These are phyloP conservation scores for Schwanniomyces sp. DNA, from an alignment of 805 yeast species.

Conservation along the genomic window DNA sequence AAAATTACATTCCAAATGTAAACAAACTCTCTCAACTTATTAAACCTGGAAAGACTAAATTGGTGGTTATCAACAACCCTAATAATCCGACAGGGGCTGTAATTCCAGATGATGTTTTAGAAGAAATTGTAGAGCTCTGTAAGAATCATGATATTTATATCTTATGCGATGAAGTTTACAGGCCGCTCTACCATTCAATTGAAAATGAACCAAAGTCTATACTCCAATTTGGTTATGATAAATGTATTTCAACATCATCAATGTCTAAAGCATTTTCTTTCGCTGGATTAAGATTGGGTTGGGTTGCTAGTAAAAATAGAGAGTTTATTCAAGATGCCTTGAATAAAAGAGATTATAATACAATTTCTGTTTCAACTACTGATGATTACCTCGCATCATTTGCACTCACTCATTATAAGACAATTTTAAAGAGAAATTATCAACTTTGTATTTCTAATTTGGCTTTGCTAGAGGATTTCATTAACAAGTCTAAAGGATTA, in stretches of 20 bases:
- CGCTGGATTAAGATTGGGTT: constrained; percentile 55
- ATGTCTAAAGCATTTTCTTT: constrained; percentile 54
- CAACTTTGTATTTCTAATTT: constrained; percentile 40
- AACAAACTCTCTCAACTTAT: constrained; percentile 25
- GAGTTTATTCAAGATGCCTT: constrained; percentile 28
- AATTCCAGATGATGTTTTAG: constrained; percentile 31
- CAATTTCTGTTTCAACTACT: constrained; percentile 46
- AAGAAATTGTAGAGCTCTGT: constrained; percentile 39
- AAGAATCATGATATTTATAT: constrained; percentile 28
- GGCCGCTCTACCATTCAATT: constrained; percentile 49
- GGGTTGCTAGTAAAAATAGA: constrained; percentile 44
- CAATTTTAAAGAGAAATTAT: constrained; percentile 39
- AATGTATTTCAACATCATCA: constrained; percentile 48
- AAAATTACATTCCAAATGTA: constrained; percentile 38
- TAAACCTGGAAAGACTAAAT: constrained; percentile 35
- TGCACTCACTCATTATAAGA: constrained; percentile 34
- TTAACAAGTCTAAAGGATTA: constrained; percentile 26
- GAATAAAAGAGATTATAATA: constrained; percentile 49
- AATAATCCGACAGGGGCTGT: constrained; percentile 49
- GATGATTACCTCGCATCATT: constrained; percentile 48
- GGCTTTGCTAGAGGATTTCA: constrained; percentile 29
- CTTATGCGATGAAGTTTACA: constrained; percentile 53
- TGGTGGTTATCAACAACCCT: constrained; percentile 48
- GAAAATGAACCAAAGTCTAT: constrained; percentile 42
- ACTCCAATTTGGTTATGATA: constrained; percentile 38